Conservation (phyloP, 2,329 filamentous ascomycete genomes). For the Talaromyces sp. region DNA sequence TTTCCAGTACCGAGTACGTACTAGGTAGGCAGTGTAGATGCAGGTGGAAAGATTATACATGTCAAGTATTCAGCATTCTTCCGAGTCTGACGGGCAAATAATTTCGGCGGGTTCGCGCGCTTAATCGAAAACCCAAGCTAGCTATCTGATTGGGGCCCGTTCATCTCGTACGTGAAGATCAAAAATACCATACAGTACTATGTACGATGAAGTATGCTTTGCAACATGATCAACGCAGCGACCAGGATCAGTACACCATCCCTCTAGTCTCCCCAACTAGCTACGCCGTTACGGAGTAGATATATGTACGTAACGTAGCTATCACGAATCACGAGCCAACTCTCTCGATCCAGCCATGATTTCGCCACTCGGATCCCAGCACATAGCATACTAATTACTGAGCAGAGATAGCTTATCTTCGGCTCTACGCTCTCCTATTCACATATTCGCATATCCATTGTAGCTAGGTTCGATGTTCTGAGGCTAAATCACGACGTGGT, state of each 20-base stretch:
- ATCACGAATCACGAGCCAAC: neutral
- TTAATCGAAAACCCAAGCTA: slow-evolving; percentile 11
- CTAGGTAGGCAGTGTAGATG: neutral
- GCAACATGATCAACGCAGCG: too few species aligned
- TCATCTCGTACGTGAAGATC: neutral
- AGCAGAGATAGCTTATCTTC: neutral
- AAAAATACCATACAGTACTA: neutral
- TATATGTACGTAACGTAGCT: neutral
- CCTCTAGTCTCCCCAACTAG: neutral
- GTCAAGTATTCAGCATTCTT: neutral
- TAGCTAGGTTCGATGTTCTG: too few species aligned
- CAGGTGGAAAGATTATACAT: neutral
- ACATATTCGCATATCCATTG: too few species aligned
- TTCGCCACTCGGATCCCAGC: neutral
- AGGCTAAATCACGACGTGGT: too few species aligned
- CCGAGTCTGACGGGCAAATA: neutral
- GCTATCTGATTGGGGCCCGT: neutral
- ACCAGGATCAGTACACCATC: neutral
- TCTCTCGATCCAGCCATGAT: neutral
- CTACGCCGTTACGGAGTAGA: too few species aligned
- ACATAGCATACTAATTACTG: neutral
- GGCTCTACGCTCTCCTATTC: too few species aligned
- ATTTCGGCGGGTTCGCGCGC: slow-evolving; percentile 11
- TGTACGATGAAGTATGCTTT: too few species aligned
- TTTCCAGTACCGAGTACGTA: too few species aligned